These are phyloP conservation scores for Aureobasidium mangrovei DNA, from an alignment of 2,329 filamentous ascomycete species.

Conservation along the genomic window DNA sequence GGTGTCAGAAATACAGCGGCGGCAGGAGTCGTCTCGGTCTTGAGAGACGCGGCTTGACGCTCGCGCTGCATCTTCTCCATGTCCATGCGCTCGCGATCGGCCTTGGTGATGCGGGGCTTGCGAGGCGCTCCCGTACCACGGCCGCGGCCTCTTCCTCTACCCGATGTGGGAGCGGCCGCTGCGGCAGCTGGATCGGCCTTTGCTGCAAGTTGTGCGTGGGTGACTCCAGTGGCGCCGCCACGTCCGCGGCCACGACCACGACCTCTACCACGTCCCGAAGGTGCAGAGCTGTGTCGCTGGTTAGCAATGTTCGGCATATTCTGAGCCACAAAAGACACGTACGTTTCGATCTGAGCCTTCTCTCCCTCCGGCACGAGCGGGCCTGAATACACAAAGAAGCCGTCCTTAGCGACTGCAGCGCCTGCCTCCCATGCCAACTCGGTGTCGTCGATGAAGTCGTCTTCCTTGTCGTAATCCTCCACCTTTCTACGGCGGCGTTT, in stretches of 20 bases:
- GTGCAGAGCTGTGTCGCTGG: slow-evolving; percentile 14
- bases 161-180: slow-evolving; percentile 20
- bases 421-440: slow-evolving; percentile 94
- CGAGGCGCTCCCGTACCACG: slow-evolving; percentile 64
- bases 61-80: slow-evolving; percentile 72
- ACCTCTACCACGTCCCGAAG: slow-evolving; percentile 29
- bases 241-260: slow-evolving; percentile 55
- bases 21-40: background rate
- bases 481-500: slow-evolving; percentile 66
- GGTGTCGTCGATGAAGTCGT: slow-evolving; percentile 75
- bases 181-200: slow-evolving; percentile 18
- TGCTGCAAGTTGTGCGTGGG: slow-evolving; percentile 22
- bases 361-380: slow-evolving; percentile 81
- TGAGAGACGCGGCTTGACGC: slow-evolving; percentile 30
- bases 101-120: slow-evolving; percentile 80
- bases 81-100: slow-evolving; percentile 72
- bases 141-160: slow-evolving; percentile 51
- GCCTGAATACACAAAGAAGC: slow-evolving; percentile 96
- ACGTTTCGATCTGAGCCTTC: slow-evolving; percentile 59
- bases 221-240: slow-evolving; percentile 32
- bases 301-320: slow-evolving; percentile 25
- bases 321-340: slow-evolving; percentile 22
- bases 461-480: slow-evolving; percentile 59
- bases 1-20: slow-evolving; percentile 8
- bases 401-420: slow-evolving; percentile 86